A percentile compares a stretch with the other conserved stretches of the same genome.
Evolutionary conservation across 2,329 filamentous ascomycete genomes (phyloP).

Genomic region (Coleophoma cylindrospora): DNA sequence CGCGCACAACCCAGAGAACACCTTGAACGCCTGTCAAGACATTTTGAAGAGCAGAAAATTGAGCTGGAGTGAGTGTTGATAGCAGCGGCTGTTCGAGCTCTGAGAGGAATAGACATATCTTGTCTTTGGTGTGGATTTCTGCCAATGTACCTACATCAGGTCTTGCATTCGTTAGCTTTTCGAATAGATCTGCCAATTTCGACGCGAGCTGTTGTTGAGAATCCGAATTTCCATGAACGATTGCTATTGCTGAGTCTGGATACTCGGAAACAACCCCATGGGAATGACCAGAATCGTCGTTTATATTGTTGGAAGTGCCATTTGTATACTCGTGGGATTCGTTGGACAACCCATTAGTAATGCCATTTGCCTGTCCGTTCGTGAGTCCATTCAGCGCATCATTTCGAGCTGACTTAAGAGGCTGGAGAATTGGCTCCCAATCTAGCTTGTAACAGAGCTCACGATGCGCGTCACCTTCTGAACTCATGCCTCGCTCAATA

Average conservation of each 20-base stretch:
- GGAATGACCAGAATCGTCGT: background rate
- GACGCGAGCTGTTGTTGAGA: constrained; percentile 28
- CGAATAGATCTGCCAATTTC: constrained; percentile 27
- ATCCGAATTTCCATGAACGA: constrained; percentile 14
- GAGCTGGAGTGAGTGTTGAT: constrained; percentile 32
- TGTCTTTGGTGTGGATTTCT: constrained; percentile 20
- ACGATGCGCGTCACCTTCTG: constrained; percentile 26
- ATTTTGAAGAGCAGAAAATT: constrained; percentile 37
- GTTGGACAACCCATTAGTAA: constrained; percentile 1
- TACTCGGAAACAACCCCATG: constrained; percentile 26
- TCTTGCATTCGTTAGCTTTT: constrained; percentile 27
- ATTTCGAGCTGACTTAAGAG: background rate
- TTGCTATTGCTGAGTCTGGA: constrained; percentile 24
- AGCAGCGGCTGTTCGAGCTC: constrained; percentile 34
- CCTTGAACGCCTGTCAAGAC: constrained; percentile 32
- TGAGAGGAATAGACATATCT: constrained; percentile 39
- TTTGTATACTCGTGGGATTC: background rate
- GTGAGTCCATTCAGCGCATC: too few relatives aligned
- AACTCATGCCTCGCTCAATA: constrained; percentile 27
- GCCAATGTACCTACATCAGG: constrained; percentile 28
- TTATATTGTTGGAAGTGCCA: background rate
- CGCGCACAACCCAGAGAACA: constrained; percentile 44
- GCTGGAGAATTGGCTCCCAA: constrained; percentile 33
- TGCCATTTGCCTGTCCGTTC: constrained; percentile 7
- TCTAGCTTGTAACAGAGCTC: constrained; percentile 43